Percentiles rank a stretch among this genome's conserved stretches.
These are phyloP conservation scores for Pestalotiopsis sp. DNA, from an alignment of 2,329 filamentous ascomycete species.

Conservation along the genomic window DNA sequence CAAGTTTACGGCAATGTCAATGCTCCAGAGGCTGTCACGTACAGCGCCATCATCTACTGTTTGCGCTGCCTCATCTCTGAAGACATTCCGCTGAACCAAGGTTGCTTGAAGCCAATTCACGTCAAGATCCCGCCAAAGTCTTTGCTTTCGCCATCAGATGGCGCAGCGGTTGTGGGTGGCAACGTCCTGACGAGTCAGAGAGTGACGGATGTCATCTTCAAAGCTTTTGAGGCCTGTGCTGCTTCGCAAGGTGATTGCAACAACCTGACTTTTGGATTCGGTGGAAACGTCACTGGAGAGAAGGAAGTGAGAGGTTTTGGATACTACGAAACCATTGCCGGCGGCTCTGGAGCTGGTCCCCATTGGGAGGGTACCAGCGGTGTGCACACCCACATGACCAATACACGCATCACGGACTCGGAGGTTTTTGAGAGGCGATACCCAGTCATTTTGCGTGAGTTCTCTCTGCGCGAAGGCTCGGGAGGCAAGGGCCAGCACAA, in stretches of 20 bases:
- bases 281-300: constrained; percentile 59
- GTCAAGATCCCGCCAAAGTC: constrained; percentile 69
- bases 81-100: constrained; percentile 79
- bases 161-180: constrained; percentile 75
- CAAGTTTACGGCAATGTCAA: constrained; percentile 78
- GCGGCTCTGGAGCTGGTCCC: constrained; percentile 70
- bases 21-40: constrained; percentile 75
- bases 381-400: constrained; percentile 78
- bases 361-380: constrained; percentile 70
- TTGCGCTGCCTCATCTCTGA: constrained; percentile 73
- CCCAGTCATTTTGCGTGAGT: constrained; percentile 68
- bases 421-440: constrained; percentile 76
- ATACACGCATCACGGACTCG: constrained; percentile 74
- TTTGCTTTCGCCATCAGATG: constrained; percentile 71
- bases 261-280: constrained; percentile 78
- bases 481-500: constrained; percentile 62
- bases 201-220: constrained; percentile 76
- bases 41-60: constrained; percentile 79
- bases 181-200: constrained; percentile 76
- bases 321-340: constrained; percentile 79
- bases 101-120: constrained; percentile 71
- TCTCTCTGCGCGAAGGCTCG: constrained; percentile 60
- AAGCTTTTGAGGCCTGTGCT: constrained; percentile 73
- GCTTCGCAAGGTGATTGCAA: constrained; percentile 76
- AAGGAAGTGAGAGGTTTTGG: constrained; percentile 68